phyloP scores from a whole-genome alignment of 495 filamentous ascomycete genomes.

The Neurospora pannonica region DNA sequence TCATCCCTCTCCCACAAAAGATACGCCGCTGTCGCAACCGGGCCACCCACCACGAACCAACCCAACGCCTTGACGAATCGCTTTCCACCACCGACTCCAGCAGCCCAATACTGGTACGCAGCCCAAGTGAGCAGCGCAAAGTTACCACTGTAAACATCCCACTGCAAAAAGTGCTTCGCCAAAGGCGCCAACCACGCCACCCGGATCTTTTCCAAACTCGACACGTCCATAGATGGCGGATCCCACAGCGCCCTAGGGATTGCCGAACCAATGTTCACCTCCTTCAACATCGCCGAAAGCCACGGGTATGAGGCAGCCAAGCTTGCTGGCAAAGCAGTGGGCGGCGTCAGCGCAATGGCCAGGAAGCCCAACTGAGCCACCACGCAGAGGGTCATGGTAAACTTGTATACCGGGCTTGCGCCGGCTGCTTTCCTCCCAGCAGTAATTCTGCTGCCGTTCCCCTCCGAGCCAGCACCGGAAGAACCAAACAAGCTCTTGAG shows the following conservation, averaged over 20 bases:
- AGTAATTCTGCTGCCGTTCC: neutral
- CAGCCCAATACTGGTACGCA: constrained; percentile 33
- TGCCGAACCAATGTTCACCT: constrained; percentile 31
- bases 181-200: constrained; percentile 38
- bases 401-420: constrained; percentile 46
- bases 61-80: constrained; percentile 28
- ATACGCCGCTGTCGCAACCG: constrained; percentile 39
- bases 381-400: constrained; percentile 39
- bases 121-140: constrained; percentile 47
- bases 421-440: constrained; percentile 25
- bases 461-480: neutral
- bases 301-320: constrained; percentile 15
- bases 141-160: constrained; percentile 48
- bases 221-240: constrained; percentile 14
- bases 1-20: constrained; percentile 52
- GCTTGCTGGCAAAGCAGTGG: constrained; percentile 34
- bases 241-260: constrained; percentile 15
- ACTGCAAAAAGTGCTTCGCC: constrained; percentile 45
- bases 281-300: constrained; percentile 19
- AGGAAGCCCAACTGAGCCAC: constrained; percentile 33
- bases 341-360: constrained; percentile 36
- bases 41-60: constrained; percentile 39
- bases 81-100: constrained; percentile 24
- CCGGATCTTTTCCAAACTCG: constrained; percentile 11
- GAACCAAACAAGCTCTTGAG: constrained; percentile 12